Base-by-base conservation (phyloP, 257 asterid species). In the Salvia splendens region DNA sequence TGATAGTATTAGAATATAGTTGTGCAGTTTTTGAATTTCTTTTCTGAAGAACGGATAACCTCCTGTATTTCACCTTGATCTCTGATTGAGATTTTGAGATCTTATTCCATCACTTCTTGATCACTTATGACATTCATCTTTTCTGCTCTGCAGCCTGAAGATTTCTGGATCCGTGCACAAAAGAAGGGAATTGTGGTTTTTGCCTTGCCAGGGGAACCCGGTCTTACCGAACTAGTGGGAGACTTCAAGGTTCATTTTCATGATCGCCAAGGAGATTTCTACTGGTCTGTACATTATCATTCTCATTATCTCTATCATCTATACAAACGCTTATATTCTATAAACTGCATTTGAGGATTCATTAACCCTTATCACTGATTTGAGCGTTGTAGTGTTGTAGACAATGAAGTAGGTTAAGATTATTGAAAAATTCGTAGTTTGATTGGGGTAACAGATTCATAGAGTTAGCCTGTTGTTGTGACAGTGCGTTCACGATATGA, bases 231-330 rank as follows among this genome's bases (percentile, higher is more conserved):
- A 84, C 75, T 90, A 78, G 73, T 72, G 17, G 99, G 99, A 66
- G 99, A 93, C 82, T 93, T 88, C 82, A 93, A 93, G 84, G 73
- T 90, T 71, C 90, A 88, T 35, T 93, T 93, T 82, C 95, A 93
- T 52, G 99, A 90, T 73, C 95, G 88, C 71, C 97, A 93, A 62
- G 99, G 99, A 80, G 97, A 93, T 79, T 93, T 93, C 74, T 93
- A 90, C 70, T 90, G 99, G 99, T 93, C 60, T 5, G 95, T 51
- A 60, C 56, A 69, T 64, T 59, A 16, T 72, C 65, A 64, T 72
- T 74, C 63, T 11, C 52, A 69, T 16, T 46, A n/a, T 77, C 63
- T 57, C 40, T 10, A 0, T 38, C 1, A 9, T 38, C 42, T 12
- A 9, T 17, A 62, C 54, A 41, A 64, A 11, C 52, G 60, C 64